These are phyloP conservation scores for Penicillium daleae DNA, from an alignment of 495 filamentous ascomycete genomes.

Conservation along the genomic window DNA sequence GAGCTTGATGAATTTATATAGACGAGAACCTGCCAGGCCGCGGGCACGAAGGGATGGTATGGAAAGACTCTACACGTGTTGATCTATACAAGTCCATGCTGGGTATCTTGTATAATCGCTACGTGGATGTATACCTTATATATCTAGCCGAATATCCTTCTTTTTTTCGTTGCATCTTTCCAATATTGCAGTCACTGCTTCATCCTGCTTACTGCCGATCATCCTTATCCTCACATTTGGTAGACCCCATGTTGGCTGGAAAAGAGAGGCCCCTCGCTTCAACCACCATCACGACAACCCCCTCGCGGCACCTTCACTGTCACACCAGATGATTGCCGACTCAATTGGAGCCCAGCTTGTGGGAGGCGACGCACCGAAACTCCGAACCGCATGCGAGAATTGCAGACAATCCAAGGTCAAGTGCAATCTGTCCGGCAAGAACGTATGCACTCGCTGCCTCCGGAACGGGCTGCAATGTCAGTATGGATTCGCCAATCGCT, in stretches of 20 bases:
- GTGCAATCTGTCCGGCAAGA: constrained; percentile 48
- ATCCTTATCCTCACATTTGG: not conserved
- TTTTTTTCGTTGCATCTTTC: not conserved
- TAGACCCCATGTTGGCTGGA: not conserved
- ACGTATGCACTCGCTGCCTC: constrained; percentile 47
- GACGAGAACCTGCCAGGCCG: constrained; percentile 3
- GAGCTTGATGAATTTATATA: constrained; percentile 24
- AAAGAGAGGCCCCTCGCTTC: not conserved
- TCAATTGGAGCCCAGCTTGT: constrained; percentile 28
- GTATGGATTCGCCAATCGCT: constrained; percentile 51
- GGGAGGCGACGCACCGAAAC: constrained; percentile 40
- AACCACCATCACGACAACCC: not conserved
- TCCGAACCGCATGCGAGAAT: constrained; percentile 52
- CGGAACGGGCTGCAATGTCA: constrained; percentile 50
- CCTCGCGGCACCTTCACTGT: not conserved
- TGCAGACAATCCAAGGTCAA: constrained; percentile 54
- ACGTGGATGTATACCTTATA: not conserved
- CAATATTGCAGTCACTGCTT: not conserved
- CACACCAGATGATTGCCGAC: constrained; percentile 40
- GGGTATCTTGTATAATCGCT: not conserved
- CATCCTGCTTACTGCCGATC: not conserved
- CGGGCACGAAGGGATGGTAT: not conserved
- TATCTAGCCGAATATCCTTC: not conserved
- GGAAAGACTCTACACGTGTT: not conserved
- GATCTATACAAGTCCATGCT: not conserved